Evolutionary conservation across 2,329 filamentous ascomycete species (phyloP).

Genomic region (Trichoderma sp.): DNA sequence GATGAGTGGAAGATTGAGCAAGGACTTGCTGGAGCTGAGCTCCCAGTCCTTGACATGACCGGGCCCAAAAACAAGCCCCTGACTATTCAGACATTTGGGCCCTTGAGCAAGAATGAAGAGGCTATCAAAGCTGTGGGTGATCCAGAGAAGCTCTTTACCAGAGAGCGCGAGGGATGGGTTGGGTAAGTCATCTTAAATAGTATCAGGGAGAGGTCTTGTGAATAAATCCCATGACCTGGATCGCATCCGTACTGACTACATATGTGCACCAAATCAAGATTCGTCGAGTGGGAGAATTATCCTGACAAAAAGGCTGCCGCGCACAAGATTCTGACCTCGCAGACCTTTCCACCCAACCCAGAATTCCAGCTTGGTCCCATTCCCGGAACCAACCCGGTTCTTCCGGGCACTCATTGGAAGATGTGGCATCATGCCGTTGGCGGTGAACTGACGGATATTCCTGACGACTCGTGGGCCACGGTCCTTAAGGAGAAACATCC

Average conservation of each 20-base stretch:
- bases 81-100: not conserved
- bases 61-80: not conserved
- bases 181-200: not conserved
- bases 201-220: too few relatives aligned
- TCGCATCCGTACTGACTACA: not conserved
- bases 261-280: not conserved
- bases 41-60: constrained; percentile 14
- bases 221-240: not conserved
- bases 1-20: constrained; percentile 17
- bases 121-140: constrained; percentile 5
- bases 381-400: not conserved
- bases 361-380: constrained; percentile 11
- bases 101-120: not conserved
- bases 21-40: constrained; percentile 5
- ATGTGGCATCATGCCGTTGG: constrained; percentile 13
- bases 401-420: constrained; percentile 11
- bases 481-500: constrained; percentile 11
- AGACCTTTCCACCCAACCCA: constrained; percentile 7
- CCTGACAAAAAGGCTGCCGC: constrained; percentile 11
- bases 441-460: not conserved
- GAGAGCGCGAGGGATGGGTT: not conserved
- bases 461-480: constrained; percentile 3
- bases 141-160: not conserved
- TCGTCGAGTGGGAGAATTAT: constrained; percentile 15
- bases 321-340: constrained; percentile 2